These are phyloP conservation scores for Ceraceosorus guamensis DNA, from an alignment of 1,284 basidiomycete genomes.

Conservation along the genomic window DNA sequence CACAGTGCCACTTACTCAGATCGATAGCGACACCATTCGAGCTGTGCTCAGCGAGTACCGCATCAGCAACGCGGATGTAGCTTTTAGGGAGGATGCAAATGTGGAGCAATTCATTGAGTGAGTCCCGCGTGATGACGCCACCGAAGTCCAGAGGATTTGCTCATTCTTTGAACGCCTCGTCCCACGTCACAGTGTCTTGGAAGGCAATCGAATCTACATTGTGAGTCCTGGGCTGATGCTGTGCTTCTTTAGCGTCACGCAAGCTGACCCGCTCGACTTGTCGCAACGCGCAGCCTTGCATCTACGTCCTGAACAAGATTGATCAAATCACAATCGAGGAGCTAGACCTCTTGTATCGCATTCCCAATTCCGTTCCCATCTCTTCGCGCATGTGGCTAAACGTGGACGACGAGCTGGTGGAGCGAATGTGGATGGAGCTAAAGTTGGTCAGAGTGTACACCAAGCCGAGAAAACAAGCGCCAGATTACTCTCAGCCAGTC, in stretches of 20 bases:
- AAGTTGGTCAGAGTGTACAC: constrained; percentile 64
- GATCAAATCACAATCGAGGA: constrained; percentile 90
- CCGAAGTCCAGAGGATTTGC: constrained; percentile 63
- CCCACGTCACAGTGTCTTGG: constrained; percentile 20
- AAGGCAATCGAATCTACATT: constrained; percentile 66
- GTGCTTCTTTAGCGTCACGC: neutral
- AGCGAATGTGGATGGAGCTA: constrained; percentile 52
- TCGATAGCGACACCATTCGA: constrained; percentile 91
- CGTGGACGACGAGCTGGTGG: constrained; percentile 89
- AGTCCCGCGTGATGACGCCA: neutral
- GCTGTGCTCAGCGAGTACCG: constrained; percentile 92
- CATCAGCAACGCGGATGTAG: constrained; percentile 79
- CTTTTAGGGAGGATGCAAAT: constrained; percentile 85
- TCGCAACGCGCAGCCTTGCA: constrained; percentile 17
- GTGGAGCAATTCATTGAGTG: constrained; percentile 86
- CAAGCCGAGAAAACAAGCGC: constrained; percentile 80
- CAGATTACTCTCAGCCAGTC: constrained; percentile 68
- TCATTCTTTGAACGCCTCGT: constrained; percentile 50
- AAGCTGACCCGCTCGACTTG: neutral
- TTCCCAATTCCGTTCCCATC: constrained; percentile 90
- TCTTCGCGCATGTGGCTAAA: constrained; percentile 92
- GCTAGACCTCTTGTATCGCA: constrained; percentile 81
- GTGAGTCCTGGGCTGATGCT: neutral
- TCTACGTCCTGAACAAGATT: constrained; percentile 60
- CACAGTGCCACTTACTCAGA: constrained; percentile 81